Base-by-base conservation (phyloP, 352 stramenopile genomes). In the Thalassiosira exigua region DNA sequence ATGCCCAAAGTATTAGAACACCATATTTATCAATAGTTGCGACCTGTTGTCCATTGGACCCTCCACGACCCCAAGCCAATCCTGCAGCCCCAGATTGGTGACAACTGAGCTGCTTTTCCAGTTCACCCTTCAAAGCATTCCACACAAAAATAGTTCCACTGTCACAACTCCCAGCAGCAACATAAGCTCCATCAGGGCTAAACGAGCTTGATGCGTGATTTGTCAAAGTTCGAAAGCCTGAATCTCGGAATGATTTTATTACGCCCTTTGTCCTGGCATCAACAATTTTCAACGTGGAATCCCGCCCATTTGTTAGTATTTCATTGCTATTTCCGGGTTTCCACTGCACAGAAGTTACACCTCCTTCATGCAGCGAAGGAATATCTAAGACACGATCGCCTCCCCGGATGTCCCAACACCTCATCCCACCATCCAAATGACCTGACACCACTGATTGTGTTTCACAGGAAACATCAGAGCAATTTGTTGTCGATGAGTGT, bases 221-320 rank as follows among this genome's bases (percentile, higher is more conserved):
- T 60, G 86, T 84, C 17, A 81, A 46, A 57, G 80, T 91, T 26
- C 75, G 64, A 75, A 93, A 91, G 19, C 72, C 68, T 48, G 17
- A 36, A 61, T 92, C 60, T 11, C 30, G 51, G 67, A 91, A 90
- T 22, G 67, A 86, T 44, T 89, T 70, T 1, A 92, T 42, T 46
- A 70, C 61, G 24, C 44, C 66, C n/a, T 59, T 62, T 2, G 68
- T 92, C 19, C 84, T 79, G 36, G 83, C 70, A 78, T 93, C 88
- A 33, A 92, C 61, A 30, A 93, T 68, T 69, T 91, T 92, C 19
- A 93, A 56, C 26, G 66, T 72, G 9, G 78, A 90, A 79, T 92
- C 86, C 70, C 83, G 70, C 27, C 86, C 88, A 77, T 90, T 89
- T 14, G 88, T 92, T n/a, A 93, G 62, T n/a, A 92, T 73, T 79